These are phyloP conservation scores for Xylaria telfairii DNA, from an alignment of 495 filamentous ascomycete species.

Conservation along the genomic window DNA sequence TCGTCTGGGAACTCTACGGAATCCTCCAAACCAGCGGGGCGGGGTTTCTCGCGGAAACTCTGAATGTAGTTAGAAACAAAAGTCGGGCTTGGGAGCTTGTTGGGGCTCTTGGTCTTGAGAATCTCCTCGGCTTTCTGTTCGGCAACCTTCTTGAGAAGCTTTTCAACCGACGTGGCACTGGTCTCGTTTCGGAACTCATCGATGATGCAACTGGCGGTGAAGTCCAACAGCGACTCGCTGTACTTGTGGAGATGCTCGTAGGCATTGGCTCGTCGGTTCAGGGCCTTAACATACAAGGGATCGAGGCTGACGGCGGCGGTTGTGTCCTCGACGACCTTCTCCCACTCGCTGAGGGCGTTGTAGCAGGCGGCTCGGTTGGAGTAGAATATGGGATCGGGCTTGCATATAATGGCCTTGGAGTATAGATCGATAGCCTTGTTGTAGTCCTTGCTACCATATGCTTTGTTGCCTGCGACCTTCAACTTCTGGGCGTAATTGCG, in stretches of 20 bases:
- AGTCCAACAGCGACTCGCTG: slow-evolving; percentile 95
- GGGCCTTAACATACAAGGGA: slow-evolving; percentile 94
- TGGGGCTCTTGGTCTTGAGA: slow-evolving; percentile 65
- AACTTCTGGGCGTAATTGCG: slow-evolving; percentile 87
- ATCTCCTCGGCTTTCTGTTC: slow-evolving; percentile 91
- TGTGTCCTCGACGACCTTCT: slow-evolving; percentile 96
- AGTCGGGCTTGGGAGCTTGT: slow-evolving; percentile 86
- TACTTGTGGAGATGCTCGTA: slow-evolving; percentile 91
- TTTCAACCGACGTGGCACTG: slow-evolving; percentile 88
- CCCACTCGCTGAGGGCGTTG: slow-evolving; percentile 89
- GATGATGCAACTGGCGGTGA: slow-evolving; percentile 98
- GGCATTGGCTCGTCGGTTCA: slow-evolving; percentile 93
- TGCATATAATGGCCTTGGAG: slow-evolving; percentile 93
- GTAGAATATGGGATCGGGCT: slow-evolving; percentile 96
- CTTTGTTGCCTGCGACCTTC: slow-evolving; percentile 95
- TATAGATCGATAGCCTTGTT: slow-evolving; percentile 91
- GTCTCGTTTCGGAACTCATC: slow-evolving; percentile 90
- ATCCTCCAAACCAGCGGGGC: slow-evolving; percentile 84
- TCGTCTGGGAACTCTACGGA: slow-evolving; percentile 74
- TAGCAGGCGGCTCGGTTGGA: slow-evolving; percentile 98
- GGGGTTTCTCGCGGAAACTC: slow-evolving; percentile 84
- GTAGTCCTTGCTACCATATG: slow-evolving; percentile 92
- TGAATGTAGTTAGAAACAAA: slow-evolving; percentile 99
- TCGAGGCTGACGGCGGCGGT: slow-evolving; percentile 91
- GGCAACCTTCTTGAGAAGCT: slow-evolving; percentile 94